phyloP scores from a whole-genome alignment of 2,329 filamentous ascomycete genomes.

The Aspergillus ochraceus region DNA sequence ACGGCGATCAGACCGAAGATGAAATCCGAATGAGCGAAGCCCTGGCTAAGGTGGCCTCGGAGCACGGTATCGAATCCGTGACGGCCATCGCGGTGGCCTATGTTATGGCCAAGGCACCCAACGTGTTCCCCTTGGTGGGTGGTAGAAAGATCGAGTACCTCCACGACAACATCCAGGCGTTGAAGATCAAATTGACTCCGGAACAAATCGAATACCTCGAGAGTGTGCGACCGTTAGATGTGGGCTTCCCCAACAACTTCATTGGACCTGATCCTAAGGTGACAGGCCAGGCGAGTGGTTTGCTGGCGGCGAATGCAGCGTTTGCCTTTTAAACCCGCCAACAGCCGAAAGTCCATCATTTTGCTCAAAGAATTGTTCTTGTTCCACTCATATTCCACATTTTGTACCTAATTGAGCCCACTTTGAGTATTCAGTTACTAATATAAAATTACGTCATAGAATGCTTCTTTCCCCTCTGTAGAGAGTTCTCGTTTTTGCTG shows the following conservation, averaged over 20 bases:
- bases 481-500: not conserved
- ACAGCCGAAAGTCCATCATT: conserved; percentile 13
- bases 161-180: conserved; percentile 27
- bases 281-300: conserved; percentile 10
- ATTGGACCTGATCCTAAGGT: conserved; percentile 38
- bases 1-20: conserved; percentile 48
- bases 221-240: conserved; percentile 59
- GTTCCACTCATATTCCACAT: not conserved
- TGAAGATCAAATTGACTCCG: conserved; percentile 48
- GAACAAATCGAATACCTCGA: conserved; percentile 70
- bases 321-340: conserved; percentile 18
- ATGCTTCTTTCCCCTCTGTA: not conserved
- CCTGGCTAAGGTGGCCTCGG: conserved; percentile 60
- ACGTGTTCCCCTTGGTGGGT: conserved; percentile 74
- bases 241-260: conserved; percentile 67
- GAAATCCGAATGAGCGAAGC: conserved; percentile 56
- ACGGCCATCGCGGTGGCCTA: conserved; percentile 71
- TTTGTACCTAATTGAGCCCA: not conserved
- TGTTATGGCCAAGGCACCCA: conserved; percentile 69
- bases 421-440: not conserved
- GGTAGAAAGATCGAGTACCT: conserved; percentile 70
- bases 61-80: conserved; percentile 56
- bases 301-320: conserved; percentile 12
- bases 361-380: not conserved
- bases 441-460: not conserved